phyloP scores from a whole-genome alignment of 2,329 filamentous ascomycete species.

The Pyricularia pennisetigena region DNA sequence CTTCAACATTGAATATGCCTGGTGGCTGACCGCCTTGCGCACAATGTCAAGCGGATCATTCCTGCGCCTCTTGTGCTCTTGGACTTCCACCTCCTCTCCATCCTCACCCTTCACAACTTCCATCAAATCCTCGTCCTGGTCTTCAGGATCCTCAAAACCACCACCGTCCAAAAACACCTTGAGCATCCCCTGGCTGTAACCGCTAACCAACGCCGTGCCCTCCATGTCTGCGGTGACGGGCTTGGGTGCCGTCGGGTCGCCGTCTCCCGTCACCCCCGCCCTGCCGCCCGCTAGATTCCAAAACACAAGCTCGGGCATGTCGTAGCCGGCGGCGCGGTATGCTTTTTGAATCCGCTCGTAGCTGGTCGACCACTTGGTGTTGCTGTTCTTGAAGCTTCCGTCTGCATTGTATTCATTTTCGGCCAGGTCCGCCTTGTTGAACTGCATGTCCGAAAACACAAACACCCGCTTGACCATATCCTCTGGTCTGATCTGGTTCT shows the following conservation, averaged over 20 bases:
- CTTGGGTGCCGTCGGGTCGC: constrained; percentile 30
- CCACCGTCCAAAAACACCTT: constrained; percentile 45
- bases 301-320: constrained; percentile 49
- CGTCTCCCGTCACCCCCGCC: constrained; percentile 10
- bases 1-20: constrained; percentile 44
- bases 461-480: constrained; percentile 54
- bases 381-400: no score
- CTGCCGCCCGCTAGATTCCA: constrained; percentile 44
- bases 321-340: constrained; percentile 40
- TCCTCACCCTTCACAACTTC: constrained; percentile 16
- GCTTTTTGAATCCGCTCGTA: constrained; percentile 37
- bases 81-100: constrained; percentile 14
- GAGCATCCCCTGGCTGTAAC: constrained; percentile 47
- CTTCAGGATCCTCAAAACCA: constrained; percentile 30
- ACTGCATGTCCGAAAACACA: constrained; percentile 54
- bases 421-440: constrained; percentile 26
- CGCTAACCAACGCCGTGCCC: constrained; percentile 40
- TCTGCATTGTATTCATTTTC: no score
- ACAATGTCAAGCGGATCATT: constrained; percentile 33
- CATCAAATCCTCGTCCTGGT: constrained; percentile 15
- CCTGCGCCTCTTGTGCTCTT: constrained; percentile 24
- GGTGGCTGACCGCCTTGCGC: constrained; percentile 40
- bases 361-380: constrained; percentile 28
- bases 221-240: constrained; percentile 33
- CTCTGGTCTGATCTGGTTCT: constrained; percentile 37